A percentile compares a stretch with the other conserved stretches of the same genome.
phyloP scores from a whole-genome alignment of 2,329 filamentous ascomycete species.

The Pseudogymnoascus verrucosus region DNA sequence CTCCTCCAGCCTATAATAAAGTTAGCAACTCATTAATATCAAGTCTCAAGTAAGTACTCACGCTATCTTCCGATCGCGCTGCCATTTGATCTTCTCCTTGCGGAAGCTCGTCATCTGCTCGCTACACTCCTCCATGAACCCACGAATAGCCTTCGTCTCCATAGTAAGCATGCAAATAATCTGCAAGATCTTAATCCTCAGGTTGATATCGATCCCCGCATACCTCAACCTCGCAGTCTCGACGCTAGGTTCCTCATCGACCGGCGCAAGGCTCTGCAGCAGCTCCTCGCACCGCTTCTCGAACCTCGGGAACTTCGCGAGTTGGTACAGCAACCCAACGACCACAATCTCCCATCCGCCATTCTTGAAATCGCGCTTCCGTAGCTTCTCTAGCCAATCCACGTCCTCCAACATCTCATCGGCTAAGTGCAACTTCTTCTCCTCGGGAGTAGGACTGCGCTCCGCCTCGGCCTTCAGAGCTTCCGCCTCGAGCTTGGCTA shows the following conservation, averaged over 20 bases:
- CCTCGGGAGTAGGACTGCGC: constrained; percentile 33
- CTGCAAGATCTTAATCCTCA: constrained; percentile 71
- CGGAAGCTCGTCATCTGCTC: constrained; percentile 91
- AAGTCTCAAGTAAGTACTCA: constrained; percentile 33
- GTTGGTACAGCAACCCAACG: constrained; percentile 75
- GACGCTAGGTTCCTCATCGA: constrained; percentile 64
- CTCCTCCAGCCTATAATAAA: constrained; percentile 53
- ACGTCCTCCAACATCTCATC: constrained; percentile 67
- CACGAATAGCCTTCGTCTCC: constrained; percentile 77
- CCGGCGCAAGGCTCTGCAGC: constrained; percentile 71
- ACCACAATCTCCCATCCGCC: constrained; percentile 91
- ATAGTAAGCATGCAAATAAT: constrained; percentile 79
- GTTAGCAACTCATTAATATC: constrained; percentile 23
- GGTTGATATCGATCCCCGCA: constrained; percentile 69
- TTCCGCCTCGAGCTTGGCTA: constrained; percentile 73
- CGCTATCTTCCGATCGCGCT: constrained; percentile 65
- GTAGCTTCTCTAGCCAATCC: constrained; percentile 78
- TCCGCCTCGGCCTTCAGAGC: constrained; percentile 53
- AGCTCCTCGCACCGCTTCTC: constrained; percentile 70
- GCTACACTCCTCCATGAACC: constrained; percentile 85
- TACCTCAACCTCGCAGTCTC: constrained; percentile 70
- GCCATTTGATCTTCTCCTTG: constrained; percentile 91
- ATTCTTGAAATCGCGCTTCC: constrained; percentile 74
- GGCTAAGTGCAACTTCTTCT: constrained; percentile 54
- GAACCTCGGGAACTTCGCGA: constrained; percentile 67